Percentiles rank a stretch among this genome's conserved stretches.
Evolutionary conservation across 768 basidiomycete species (phyloP).

Genomic region (Termitomyces sp.): DNA sequence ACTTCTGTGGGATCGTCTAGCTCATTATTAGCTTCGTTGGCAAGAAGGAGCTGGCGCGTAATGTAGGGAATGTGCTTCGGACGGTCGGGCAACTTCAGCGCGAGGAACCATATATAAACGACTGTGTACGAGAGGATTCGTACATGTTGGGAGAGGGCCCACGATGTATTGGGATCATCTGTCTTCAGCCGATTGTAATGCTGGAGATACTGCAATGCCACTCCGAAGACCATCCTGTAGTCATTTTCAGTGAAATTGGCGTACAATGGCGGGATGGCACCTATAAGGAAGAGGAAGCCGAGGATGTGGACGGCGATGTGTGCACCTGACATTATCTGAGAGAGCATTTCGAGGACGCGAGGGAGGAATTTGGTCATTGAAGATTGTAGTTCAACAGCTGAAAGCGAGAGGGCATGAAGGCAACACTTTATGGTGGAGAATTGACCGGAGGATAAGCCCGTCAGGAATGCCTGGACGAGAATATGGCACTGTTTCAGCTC

Average conservation of each 20-base stretch:
- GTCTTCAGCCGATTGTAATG: constrained; percentile 70
- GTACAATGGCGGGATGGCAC: constrained; percentile 72
- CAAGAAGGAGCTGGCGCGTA: constrained; percentile 77
- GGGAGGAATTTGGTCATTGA: constrained; percentile 79
- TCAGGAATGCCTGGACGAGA: constrained; percentile 68
- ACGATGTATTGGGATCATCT: constrained; percentile 49
- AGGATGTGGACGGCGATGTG: constrained; percentile 96
- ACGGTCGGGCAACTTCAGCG: constrained; percentile 76
- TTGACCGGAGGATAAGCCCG: constrained; percentile 57
- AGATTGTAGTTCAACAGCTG: constrained; percentile 79
- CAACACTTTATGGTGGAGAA: constrained; percentile 81
- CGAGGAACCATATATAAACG: constrained; percentile 93
- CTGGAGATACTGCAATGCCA: constrained; percentile 90
- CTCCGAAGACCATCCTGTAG: constrained; percentile 91
- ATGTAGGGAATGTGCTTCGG: constrained; percentile 81
- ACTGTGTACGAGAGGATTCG: constrained; percentile 85
- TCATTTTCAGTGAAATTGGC: constrained; percentile 88
- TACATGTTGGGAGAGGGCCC: constrained; percentile 88
- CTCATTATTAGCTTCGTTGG: constrained; percentile 66
- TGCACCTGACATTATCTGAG: constrained; percentile 91
- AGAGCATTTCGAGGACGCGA: constrained; percentile 78
- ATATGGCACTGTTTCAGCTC: constrained; percentile 58
- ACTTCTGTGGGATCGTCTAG: constrained; percentile 92
- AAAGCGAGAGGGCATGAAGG: constrained; percentile 82
- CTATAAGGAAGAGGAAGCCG: constrained; percentile 83